A percentile compares a stretch with the other conserved stretches of the same genome.
Conservation (phyloP, 371 early-diverging fungal genomes). For the Blastocladiella emersonii region DNA sequence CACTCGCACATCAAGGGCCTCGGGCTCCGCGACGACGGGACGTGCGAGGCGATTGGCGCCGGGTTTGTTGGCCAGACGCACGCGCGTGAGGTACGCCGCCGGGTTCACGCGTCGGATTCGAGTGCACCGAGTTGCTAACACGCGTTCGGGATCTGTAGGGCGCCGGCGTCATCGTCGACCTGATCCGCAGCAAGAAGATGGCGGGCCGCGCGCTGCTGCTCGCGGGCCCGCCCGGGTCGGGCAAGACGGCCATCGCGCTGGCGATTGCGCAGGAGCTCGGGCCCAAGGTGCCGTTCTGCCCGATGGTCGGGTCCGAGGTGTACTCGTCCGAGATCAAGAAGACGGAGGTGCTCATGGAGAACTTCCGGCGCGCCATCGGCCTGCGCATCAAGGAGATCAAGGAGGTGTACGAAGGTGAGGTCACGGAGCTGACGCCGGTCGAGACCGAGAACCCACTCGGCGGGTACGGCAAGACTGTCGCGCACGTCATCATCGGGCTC, state of each 20-base stretch:
- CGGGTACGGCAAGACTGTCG: conserved; percentile 85
- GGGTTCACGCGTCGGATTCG: too few relatives aligned
- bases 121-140: not conserved
- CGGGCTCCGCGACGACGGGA: conserved; percentile 60
- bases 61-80: conserved; percentile 95
- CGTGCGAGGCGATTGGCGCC: conserved; percentile 66
- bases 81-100: conserved; percentile 68
- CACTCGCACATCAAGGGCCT: conserved; percentile 76
- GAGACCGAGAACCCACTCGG: conserved; percentile 80
- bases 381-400: conserved; percentile 95
- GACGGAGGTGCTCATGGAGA: conserved; percentile 97
- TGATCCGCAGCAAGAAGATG: conserved; percentile 91
- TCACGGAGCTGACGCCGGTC: conserved; percentile 89
- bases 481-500: conserved; percentile 88
- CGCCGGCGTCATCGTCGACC: conserved; percentile 81
- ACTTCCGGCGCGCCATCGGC: conserved; percentile 92
- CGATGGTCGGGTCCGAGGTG: conserved; percentile 96
- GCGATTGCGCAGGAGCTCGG: conserved; percentile 94
- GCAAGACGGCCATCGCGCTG: conserved; percentile 84
- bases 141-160: conserved; percentile 34
- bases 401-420: conserved; percentile 99
- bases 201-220: conserved; percentile 91
- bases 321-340: conserved; percentile 96
- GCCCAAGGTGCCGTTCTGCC: conserved; percentile 93
- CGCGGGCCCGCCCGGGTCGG: conserved; percentile 95